Evolutionary conservation across 768 basidiomycete genomes (phyloP), one percentile per base, ranked within the genome.

Genomic region (Porphyrellus cyaneotinctus): DNA sequence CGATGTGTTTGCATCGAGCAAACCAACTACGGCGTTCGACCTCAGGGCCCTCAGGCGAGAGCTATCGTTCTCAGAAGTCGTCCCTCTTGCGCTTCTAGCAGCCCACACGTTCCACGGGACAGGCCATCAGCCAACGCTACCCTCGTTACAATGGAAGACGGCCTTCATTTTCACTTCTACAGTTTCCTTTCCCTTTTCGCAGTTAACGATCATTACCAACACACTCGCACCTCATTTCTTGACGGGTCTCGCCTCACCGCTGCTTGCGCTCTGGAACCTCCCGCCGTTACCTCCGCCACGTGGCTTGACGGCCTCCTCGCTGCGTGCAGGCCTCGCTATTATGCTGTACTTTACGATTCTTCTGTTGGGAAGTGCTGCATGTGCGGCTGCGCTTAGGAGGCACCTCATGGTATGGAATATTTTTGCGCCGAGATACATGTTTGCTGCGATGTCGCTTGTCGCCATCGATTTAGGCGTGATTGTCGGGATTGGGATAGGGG

Each of bases 351-450:
- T 85, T 65, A 69, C 78, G 7, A 61, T 73, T 6, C 63, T 94
- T 22, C 68, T 91, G 2, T 62, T 94, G 5, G 85, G 88, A 5
- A 80, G 83, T 15, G 85, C 91, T 4, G 68, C 82, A 7, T 83
- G 83, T 51, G 84, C 91, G 0, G 88, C 91, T 9, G 79, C 84
- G 60, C 70, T 95, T 47, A 71, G 93, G 57, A 68, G 93, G 41
- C 94, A 97, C 66, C 68, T 97, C 58, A 97, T 97, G 94, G 94
- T 97, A 22, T 99, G 97, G 97, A 97, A 98, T 72, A 86, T 98
- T 4, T 99, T 97, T 63, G 95, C 95, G 33, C 97, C 97, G 56
- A 73, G 95, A 56, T 97, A 95, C 66, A 95, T 97, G 86, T 65
- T 81, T 15, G 88, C 80, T 0, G 91, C 81, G 0, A 62, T 82